Conservation (phyloP, 2,329 filamentous ascomycete species). For the Bipolaris oryzae region DNA sequence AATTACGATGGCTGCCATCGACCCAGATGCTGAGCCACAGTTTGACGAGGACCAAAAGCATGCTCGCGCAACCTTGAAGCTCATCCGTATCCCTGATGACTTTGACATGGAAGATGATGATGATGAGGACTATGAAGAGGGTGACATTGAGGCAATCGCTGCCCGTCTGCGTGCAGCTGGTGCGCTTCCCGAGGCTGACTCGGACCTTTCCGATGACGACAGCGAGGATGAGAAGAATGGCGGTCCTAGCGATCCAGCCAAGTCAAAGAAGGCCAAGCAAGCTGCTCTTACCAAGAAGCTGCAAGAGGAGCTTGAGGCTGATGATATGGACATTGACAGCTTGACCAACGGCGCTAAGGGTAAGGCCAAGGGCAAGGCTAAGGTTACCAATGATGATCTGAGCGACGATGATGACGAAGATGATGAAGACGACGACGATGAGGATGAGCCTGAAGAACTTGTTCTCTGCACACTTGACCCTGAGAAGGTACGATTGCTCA, state of each 20-base stretch:
- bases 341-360: conserved; percentile 60
- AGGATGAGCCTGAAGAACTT: conserved; percentile 77
- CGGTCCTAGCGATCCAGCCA: conserved; percentile 87
- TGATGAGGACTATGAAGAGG: conserved; percentile 55
- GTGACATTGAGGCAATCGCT: conserved; percentile 51
- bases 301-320: conserved; percentile 68
- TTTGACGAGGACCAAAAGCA: conserved; percentile 52
- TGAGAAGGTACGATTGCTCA: conserved; percentile 73
- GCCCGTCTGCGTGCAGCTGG: conserved; percentile 44
- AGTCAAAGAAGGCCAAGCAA: conserved; percentile 85
- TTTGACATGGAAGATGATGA: conserved; percentile 59
- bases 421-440: conserved; percentile 55
- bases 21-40: conserved; percentile 73
- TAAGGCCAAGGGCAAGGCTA: conserved; percentile 59
- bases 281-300: conserved; percentile 79
- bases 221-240: conserved; percentile 78
- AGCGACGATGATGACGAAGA: conserved; percentile 69
- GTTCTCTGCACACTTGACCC: conserved; percentile 96
- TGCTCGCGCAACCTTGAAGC: conserved; percentile 85
- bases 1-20: conserved; percentile 98
- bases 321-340: conserved; percentile 75
- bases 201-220: conserved; percentile 56
- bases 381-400: conserved; percentile 74
- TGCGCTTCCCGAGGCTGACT: conserved; percentile 44
- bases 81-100: conserved; percentile 74